Base-by-base conservation (phyloP, 495 filamentous ascomycete species). In the Lasiosphaeriaceae sp. region DNA sequence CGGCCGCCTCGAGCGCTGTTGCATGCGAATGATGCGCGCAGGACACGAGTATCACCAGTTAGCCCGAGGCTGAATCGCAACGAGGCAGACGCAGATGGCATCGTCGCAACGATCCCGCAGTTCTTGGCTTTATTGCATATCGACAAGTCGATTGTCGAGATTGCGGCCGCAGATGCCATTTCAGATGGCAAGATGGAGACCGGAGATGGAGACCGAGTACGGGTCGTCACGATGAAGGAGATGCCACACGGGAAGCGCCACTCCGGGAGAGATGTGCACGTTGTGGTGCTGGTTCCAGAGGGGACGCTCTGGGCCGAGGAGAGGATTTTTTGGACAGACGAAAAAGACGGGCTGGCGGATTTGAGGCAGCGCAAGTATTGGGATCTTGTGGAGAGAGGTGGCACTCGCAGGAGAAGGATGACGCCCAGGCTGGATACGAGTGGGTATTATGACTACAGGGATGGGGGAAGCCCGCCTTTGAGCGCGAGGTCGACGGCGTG, bases 291-390 rank as follows among this genome's bases (percentile, higher is more conserved):
- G 54, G 47, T 47, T 46, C 58, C 26, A 26, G 47, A 29, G 48
- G 51, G 50, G 7, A 39, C 53, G 2, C 23, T 14, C 12, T 64
- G 61, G 61, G 57, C 47, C 0, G 54, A 54, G 8, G 57, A 64
- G 34, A 47, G 43, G 41, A 52, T 64, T 2, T 57, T 64, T n/a
- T 64, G 61, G 61, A 53, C 54, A 1, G 61, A 60, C 14, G 54
- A 54, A 5, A 12, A 2, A 4, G 54, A 24, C 0, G 46, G 17
- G 26, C 7, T 64, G 5, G 41, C 14, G 0, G 61, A 64, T 37
- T 9, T 64, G 14, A 23, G 51, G 22, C 49, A 57, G 16, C 52
- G 39, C 22, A 55, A 47, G 31, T 59, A 49, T 16, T 26, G 41
- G 21, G 31, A 52, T 51, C 49, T 57, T 1, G 53, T 63, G 19